Conservation (phyloP, 2,329 filamentous ascomycete genomes). For the Diaporthe vexans region DNA sequence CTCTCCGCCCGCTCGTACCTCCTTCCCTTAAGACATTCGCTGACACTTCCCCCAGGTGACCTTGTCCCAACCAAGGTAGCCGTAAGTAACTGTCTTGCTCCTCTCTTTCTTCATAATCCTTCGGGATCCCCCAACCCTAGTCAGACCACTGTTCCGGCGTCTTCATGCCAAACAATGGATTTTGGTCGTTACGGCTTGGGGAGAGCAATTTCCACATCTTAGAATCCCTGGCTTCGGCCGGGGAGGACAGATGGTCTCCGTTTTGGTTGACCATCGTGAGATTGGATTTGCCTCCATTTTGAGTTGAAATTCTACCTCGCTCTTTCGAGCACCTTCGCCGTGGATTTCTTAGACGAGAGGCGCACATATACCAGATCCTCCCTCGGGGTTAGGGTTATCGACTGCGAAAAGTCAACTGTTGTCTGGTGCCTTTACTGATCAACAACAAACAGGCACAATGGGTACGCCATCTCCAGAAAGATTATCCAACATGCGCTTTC, state of each 20-base stretch:
- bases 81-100: constrained; percentile 75
- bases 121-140: constrained; percentile 72
- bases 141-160: constrained; percentile 85
- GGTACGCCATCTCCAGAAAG: constrained; percentile 89
- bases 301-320: constrained; percentile 94
- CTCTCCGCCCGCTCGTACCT: too few species aligned
- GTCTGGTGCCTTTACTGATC: constrained; percentile 35
- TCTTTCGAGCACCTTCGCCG: constrained; percentile 68
- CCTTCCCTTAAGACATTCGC: too few species aligned
- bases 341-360: constrained; percentile 97
- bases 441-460: constrained; percentile 80
- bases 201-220: constrained; percentile 84
- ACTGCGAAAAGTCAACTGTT: constrained; percentile 10
- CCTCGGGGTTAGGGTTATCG: too few species aligned
- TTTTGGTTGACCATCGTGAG: constrained; percentile 89
- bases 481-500: constrained; percentile 94
- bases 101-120: constrained; percentile 44
- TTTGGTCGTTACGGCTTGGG: constrained; percentile 99
- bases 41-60: constrained; percentile 60
- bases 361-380: constrained; percentile 70
- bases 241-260: constrained; percentile 78
- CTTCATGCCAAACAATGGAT: constrained; percentile 75
- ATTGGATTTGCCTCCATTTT: constrained; percentile 85
- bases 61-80: constrained; percentile 92
- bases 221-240: constrained; percentile 74